Evolutionary conservation across 2,329 filamentous ascomycete species (phyloP).

Genomic region (Ophiocordyceps camponoti-leonardi): DNA sequence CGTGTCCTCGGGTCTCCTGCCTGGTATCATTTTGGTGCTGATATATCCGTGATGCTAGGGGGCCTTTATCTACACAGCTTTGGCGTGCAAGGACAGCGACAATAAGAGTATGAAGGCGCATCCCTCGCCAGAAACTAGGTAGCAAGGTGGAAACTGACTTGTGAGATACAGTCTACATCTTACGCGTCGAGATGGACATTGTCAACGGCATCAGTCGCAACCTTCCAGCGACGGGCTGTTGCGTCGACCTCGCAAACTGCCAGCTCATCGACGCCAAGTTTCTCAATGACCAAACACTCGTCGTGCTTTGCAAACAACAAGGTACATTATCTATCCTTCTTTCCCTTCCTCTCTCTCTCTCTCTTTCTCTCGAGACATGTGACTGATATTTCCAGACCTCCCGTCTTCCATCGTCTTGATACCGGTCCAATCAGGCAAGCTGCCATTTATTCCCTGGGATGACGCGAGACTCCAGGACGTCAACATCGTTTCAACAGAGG

Average conservation of each 20-base stretch:
- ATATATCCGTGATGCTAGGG: neutral
- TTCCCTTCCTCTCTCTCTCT: neutral
- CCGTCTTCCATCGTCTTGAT: conserved; percentile 13
- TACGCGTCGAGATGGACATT: conserved; percentile 32
- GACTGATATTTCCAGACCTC: conserved; percentile 7
- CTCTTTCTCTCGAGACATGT: no score
- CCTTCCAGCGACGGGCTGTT: conserved; percentile 18
- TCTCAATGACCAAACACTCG: conserved; percentile 40
- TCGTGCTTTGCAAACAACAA: conserved; percentile 35
- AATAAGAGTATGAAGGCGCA: conserved; percentile 16
- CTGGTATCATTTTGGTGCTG: neutral
- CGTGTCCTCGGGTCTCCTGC: neutral
- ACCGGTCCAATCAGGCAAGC: conserved; percentile 17
- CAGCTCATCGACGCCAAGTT: conserved; percentile 50
- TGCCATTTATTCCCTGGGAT: conserved; percentile 20
- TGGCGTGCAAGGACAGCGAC: conserved; percentile 19
- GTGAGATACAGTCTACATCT: conserved; percentile 32
- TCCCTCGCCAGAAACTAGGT: neutral
- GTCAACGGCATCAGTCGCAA: conserved; percentile 40
- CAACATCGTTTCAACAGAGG: conserved; percentile 3
- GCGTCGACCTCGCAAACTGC: conserved; percentile 22
- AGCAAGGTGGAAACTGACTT: neutral
- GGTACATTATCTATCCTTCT: conserved; percentile 11
- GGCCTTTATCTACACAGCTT: conserved; percentile 19
- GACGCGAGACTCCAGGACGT: conserved; percentile 4